phyloP scores from a whole-genome alignment of 768 basidiomycete species.

The Cytidiella melzeri region DNA sequence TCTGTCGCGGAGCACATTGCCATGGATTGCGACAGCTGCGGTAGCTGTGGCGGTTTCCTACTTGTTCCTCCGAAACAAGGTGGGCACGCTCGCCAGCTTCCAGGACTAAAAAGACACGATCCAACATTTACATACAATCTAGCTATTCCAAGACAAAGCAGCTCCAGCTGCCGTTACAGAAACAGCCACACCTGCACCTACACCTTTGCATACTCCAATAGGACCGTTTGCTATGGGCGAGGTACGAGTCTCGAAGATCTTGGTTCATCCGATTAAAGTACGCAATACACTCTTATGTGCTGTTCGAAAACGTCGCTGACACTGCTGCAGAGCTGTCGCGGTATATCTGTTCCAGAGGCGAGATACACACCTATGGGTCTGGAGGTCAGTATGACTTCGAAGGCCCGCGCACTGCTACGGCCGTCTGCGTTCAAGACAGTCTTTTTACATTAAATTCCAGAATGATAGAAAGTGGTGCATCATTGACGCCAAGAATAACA shows the following conservation, averaged over 20 bases:
- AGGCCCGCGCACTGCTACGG: neutral
- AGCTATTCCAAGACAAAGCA: neutral
- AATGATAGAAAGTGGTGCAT: constrained; percentile 70
- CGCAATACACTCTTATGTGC: constrained; percentile 3
- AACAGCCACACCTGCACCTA: neutral
- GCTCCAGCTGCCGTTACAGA: neutral
- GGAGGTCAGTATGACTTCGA: constrained; percentile 39
- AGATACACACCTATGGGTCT: constrained; percentile 58
- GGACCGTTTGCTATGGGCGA: constrained; percentile 2
- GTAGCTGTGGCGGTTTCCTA: neutral
- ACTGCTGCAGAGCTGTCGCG: constrained; percentile 57
- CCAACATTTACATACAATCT: neutral
- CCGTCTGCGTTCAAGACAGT: neutral
- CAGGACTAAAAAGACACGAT: neutral
- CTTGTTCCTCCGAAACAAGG: neutral
- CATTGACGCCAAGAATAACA: constrained; percentile 46
- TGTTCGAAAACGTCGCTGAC: neutral
- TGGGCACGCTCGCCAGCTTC: neutral
- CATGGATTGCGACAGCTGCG: neutral
- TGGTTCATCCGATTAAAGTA: constrained; percentile 62
- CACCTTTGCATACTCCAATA: neutral
- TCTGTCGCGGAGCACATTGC: neutral
- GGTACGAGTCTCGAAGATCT: constrained; percentile 16
- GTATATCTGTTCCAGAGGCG: constrained; percentile 50
- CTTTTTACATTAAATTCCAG: constrained; percentile 28